A percentile compares a stretch with the other conserved stretches of the same genome.
Evolutionary conservation across 73 alveolate genomes (phyloP).

Genomic region (Paramecium tetraurelia): DNA sequence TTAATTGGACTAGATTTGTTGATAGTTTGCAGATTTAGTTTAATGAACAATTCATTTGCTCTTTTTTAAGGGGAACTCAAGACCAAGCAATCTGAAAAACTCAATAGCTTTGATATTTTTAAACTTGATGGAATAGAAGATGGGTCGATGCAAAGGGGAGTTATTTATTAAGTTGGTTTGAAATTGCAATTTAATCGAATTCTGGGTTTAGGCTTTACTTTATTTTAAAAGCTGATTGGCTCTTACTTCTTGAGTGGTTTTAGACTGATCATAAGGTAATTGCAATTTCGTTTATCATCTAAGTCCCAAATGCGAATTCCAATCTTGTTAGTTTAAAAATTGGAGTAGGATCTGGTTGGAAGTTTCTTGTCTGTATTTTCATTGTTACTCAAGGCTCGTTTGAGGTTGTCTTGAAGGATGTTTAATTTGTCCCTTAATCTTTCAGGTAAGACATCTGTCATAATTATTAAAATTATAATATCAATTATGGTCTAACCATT

Average conservation of each 20-base stretch:
- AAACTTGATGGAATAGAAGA: not conserved
- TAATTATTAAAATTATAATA: constrained; percentile 14
- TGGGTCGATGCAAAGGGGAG: not conserved
- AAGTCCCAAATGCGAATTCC: not conserved
- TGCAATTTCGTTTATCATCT: not conserved
- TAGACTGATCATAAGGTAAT: not conserved
- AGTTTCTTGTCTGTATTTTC: not conserved
- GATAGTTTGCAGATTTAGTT: not conserved
- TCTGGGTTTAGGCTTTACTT: not conserved
- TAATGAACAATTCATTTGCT: not conserved
- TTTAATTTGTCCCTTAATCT: not conserved
- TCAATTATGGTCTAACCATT: not conserved
- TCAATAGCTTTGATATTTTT: not conserved
- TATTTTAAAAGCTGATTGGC: not conserved
- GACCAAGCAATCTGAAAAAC: not conserved
- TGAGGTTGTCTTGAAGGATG: not conserved
- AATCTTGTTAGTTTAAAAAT: not conserved
- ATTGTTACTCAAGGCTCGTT: not conserved
- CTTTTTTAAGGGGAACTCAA: not conserved
- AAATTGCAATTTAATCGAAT: not conserved
- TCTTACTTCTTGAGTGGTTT: not conserved
- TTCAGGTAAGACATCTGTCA: not conserved
- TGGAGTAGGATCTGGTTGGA: not conserved
- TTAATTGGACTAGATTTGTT: not conserved
- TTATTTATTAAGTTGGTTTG: not conserved